These are phyloP conservation scores for Sphagnum magellanicum DNA, from an alignment of 228 moss, liverwort and hornwort genomes.

Conservation along the genomic window DNA sequence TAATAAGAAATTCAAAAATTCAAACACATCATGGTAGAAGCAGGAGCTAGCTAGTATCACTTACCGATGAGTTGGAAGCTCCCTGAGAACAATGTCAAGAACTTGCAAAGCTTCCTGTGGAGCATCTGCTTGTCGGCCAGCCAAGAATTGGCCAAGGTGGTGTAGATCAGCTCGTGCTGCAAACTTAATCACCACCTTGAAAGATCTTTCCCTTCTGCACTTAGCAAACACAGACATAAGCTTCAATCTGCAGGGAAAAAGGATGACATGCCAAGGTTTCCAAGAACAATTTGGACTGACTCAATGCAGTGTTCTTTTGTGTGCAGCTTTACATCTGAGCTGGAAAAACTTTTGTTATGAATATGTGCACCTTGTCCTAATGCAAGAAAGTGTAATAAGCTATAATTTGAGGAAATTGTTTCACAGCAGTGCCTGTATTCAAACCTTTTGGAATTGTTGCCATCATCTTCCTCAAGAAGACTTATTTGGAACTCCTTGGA, in stretches of 20 bases:
- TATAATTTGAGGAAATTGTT: neutral
- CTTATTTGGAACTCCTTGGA: conserved; percentile 42
- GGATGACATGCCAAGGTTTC: no score
- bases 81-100: conserved; percentile 86
- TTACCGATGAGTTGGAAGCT: conserved; percentile 91
- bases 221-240: neutral
- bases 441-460: neutral
- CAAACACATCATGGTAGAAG: no score
- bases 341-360: neutral
- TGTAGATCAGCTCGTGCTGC: conserved; percentile 93
- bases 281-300: no score
- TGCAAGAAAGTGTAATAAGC: neutral
- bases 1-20: no score
- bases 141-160: conserved; percentile 85
- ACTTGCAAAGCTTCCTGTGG: conserved; percentile 97
- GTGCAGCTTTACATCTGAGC: neutral
- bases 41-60: neutral
- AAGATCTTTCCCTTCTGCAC: conserved; percentile 77
- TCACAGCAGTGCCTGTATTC: neutral
- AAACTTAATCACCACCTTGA: conserved; percentile 91
- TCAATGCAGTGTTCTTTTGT: no score
- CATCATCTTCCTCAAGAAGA: neutral
- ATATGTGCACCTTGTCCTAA: neutral
- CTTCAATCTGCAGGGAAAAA: no score
- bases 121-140: conserved; percentile 89